Conservation (phyloP, 139 green algal species). For the Chlorella sp. region DNA sequence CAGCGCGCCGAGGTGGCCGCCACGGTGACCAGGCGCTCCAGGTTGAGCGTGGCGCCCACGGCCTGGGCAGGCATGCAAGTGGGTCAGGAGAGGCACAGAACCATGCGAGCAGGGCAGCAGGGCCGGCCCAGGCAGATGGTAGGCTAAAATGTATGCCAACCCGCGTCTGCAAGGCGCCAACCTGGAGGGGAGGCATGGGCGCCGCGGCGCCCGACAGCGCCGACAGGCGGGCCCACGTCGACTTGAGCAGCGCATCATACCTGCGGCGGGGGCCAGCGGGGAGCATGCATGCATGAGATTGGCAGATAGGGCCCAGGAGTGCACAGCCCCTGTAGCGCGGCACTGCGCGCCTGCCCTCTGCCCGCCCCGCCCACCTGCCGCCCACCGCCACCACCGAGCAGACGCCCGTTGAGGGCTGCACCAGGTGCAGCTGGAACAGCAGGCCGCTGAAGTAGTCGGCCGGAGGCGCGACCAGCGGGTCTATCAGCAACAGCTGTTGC, state of each 20-base stretch:
- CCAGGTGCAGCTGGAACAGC: slow-evolving; percentile 69
- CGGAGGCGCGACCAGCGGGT: slow-evolving; percentile 77
- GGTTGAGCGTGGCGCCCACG: slow-evolving; percentile 70
- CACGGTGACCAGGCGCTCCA: slow-evolving; percentile 53
- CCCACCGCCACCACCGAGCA: slow-evolving; percentile 57
- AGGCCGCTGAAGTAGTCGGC: slow-evolving; percentile 71
- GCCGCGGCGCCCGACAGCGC: slow-evolving; percentile 17
- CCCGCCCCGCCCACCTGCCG: slow-evolving; percentile 1
- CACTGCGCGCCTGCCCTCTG: background rate
- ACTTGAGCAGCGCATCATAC: slow-evolving; percentile 72
- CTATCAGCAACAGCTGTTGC: slow-evolving; percentile 53
- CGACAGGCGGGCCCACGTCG: slow-evolving; percentile 65
- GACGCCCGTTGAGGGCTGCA: slow-evolving; percentile 22
- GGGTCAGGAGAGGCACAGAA: no score
- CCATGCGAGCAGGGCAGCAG: no score
- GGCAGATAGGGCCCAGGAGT: background rate
- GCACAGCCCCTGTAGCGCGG: background rate
- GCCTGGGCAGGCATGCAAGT: no score
- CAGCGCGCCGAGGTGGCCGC: slow-evolving; percentile 19
- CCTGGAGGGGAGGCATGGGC: slow-evolving; percentile 47
- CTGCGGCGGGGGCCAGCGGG: slow-evolving; percentile 11
- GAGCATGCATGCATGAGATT: no score
- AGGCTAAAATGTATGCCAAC: background rate
- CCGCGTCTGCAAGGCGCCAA: no score
- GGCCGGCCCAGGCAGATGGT: no score